Evolutionary conservation across 2,329 filamentous ascomycete species (phyloP).

Genomic region (Neonectria hederae): DNA sequence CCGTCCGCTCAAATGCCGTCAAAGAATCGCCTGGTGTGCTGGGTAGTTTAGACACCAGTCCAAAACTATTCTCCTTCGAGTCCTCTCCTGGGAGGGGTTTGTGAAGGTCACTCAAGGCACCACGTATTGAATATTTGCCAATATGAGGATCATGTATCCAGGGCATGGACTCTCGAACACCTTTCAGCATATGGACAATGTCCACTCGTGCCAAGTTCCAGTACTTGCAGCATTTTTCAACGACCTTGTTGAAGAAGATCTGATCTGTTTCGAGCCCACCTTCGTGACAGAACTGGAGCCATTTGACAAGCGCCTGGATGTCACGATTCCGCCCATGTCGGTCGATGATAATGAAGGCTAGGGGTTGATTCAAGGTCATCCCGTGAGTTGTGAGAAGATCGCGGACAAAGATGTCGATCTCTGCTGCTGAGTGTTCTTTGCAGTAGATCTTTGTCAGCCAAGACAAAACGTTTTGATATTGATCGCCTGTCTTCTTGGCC

Average conservation of each 20-base stretch:
- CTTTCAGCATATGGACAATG: constrained; percentile 39
- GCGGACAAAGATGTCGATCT: constrained; percentile 45
- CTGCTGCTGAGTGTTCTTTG: constrained; percentile 35
- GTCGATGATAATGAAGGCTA: constrained; percentile 46
- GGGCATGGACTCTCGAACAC: constrained; percentile 40
- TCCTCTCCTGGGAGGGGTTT: constrained; percentile 32
- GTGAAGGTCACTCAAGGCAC: constrained; percentile 34
- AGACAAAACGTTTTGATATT: constrained; percentile 42
- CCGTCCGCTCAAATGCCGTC: constrained; percentile 34
- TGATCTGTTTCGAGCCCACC: constrained; percentile 43
- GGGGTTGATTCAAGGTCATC: constrained; percentile 42
- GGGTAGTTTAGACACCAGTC: constrained; percentile 25
- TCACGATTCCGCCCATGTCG: constrained; percentile 44
- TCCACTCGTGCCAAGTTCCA: constrained; percentile 45
- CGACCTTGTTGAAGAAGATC: constrained; percentile 43
- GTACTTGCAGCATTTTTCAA: constrained; percentile 44
- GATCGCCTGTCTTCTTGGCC: constrained; percentile 22
- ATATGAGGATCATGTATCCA: constrained; percentile 36
- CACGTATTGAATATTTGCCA: constrained; percentile 31
- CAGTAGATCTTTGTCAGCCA: constrained; percentile 49
- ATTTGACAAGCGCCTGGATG: constrained; percentile 40
- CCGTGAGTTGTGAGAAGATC: constrained; percentile 38
- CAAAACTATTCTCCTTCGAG: constrained; percentile 9
- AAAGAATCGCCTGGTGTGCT: constrained; percentile 33
- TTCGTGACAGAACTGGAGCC: constrained; percentile 47